These are phyloP conservation scores for Haematococcus lacustris DNA, from an alignment of 139 green algal genomes.

Conservation along the genomic window DNA sequence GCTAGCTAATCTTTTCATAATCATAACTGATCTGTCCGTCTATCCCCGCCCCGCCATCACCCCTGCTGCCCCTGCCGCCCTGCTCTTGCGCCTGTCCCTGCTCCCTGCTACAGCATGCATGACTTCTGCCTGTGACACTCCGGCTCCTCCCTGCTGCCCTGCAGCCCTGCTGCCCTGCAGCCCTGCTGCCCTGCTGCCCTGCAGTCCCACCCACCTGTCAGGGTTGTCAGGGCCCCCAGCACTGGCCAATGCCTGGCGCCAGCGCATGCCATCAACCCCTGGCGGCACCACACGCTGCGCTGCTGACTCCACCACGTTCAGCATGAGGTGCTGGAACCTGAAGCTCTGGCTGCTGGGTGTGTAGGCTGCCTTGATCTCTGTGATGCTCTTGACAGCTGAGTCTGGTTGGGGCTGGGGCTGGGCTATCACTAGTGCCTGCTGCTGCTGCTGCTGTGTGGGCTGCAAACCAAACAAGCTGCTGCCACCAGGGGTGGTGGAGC, in stretches of 20 bases:
- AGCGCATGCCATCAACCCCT: constrained; percentile 57
- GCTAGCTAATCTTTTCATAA: too few relatives aligned
- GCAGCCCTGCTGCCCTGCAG: too few relatives aligned
- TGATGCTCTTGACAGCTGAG: background rate
- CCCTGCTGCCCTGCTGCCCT: too few relatives aligned
- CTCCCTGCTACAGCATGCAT: background rate
- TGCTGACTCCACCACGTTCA: constrained; percentile 61
- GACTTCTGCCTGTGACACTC: background rate
- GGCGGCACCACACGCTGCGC: constrained; percentile 47
- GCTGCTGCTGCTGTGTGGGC: background rate
- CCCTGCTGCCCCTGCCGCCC: background rate
- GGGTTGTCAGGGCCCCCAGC: constrained; percentile 53
- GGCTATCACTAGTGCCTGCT: background rate
- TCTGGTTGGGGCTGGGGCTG: background rate
- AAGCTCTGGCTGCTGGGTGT: constrained; percentile 25
- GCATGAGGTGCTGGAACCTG: constrained; percentile 63
- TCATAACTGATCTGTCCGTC: too few relatives aligned
- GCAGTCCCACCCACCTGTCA: constrained; percentile 27
- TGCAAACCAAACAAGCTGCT: constrained; percentile 4
- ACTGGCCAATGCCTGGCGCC: constrained; percentile 54
- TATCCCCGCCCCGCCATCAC: too few relatives aligned
- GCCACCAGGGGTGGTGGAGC: background rate
- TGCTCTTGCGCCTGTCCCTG: background rate
- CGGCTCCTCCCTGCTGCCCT: too few relatives aligned
- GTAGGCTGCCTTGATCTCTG: constrained; percentile 30